Base-by-base conservation (phyloP, 352 stramenopile species). In the Peronosclerospora sorghi region DNA sequence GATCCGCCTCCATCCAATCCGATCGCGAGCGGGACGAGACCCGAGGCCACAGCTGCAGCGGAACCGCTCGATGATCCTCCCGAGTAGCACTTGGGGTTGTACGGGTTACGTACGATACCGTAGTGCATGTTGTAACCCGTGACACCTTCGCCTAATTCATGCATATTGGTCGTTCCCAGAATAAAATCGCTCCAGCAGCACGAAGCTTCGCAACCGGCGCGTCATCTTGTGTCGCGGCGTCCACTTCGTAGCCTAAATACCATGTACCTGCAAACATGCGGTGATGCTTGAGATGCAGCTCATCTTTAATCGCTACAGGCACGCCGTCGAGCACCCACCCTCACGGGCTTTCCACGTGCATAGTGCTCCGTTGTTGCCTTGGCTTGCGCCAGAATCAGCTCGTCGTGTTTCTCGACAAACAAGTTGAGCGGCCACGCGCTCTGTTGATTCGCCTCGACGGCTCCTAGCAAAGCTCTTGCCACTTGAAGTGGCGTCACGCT, bases 311-410 rank as follows among this genome's bases (percentile, higher is more conserved):
- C 1, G 66, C 74, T 9, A 96, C 64, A 0, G 82, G 83, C 8
- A 96, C 83, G 14, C 86, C 86, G 55, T 96, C 84, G 12, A 95
- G 51, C n/a, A n/a, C n/a, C n/a, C 20, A 94, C 64, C 13, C 82
- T 75, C 8, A 93, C 51, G 1, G 70, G 62, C 15, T 70, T 55
- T 19, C 75, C 73, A 21, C 59, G 50, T 14, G 66, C 59, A 48
- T 91, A 95, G 13, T 83, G 73, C 32, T 73, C 54, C 3, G 77
- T 62, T 9, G 83, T 87, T 0, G 60, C 73, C 17, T 56, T 51
- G 5, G 86, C 86, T 48, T 86, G 60, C 21, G 54, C 58, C 34
- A 91, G 34, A 27, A 94, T 83, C 19, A 78, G 49, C 0, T 89
- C 76, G 12, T 86, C 58, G 49, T 84, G 53, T 24, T 79, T 72